Percentiles rank a stretch among this genome's conserved stretches.
Evolutionary conservation across 805 yeast species (phyloP).

Genomic region (Spathaspora passalidarum): DNA sequence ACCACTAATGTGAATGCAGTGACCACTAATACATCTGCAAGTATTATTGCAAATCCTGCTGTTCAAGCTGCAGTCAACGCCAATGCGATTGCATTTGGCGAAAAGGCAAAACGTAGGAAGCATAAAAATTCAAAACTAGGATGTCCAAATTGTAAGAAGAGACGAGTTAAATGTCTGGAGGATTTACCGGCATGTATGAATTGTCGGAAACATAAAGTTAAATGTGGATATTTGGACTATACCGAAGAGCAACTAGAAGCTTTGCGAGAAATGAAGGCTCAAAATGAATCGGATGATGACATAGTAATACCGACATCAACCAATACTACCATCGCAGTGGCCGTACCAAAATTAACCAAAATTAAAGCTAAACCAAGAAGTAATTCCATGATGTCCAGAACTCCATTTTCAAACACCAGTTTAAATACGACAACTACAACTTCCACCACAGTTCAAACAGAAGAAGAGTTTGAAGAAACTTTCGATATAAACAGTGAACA

Average conservation of each 20-base stretch:
- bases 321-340: not conserved
- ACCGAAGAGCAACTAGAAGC: conserved; percentile 29
- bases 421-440: not conserved
- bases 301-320: not conserved
- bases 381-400: not conserved
- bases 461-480: not conserved
- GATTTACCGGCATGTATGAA: conserved; percentile 38
- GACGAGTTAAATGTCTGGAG: conserved; percentile 49
- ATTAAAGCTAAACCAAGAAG: not conserved
- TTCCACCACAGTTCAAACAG: not conserved
- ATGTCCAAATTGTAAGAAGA: conserved; percentile 47
- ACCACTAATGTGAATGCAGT: too few species aligned
- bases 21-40: not conserved
- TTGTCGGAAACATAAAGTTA: conserved; percentile 38
- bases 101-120: conserved; percentile 21
- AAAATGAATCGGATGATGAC: conserved; percentile 5
- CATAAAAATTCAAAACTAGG: conserved; percentile 40
- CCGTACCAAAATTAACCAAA: not conserved
- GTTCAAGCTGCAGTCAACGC: not conserved
- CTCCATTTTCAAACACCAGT: not conserved
- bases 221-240: conserved; percentile 38
- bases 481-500: not conserved
- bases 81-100: not conserved
- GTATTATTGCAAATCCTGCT: too few species aligned
- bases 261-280: conserved; percentile 12